Evolutionary conservation across 495 filamentous ascomycete species (phyloP).

Genomic region (Filosporella fistucella): DNA sequence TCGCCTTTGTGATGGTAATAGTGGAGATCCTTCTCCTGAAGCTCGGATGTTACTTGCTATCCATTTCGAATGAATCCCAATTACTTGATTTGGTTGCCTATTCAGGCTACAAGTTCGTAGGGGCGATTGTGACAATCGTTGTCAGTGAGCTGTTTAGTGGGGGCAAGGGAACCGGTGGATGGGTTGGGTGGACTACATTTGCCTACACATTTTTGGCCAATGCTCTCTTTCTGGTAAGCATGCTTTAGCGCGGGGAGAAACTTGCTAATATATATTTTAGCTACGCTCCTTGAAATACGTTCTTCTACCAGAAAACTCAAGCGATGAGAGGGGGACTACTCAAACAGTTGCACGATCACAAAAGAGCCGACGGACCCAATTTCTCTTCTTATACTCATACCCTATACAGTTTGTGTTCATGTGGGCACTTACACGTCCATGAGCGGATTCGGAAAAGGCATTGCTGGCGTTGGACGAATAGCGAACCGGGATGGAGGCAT

Average conservation of each 20-base stretch:
- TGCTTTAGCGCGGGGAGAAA: not conserved
- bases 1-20: conserved; percentile 72
- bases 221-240: conserved; percentile 86
- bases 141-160: conserved; percentile 72
- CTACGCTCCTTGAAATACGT: conserved; percentile 95
- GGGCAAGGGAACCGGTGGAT: conserved; percentile 74
- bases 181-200: conserved; percentile 87
- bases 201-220: conserved; percentile 87
- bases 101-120: conserved; percentile 97
- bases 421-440: conserved; percentile 68
- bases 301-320: conserved; percentile 77
- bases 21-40: conserved; percentile 88
- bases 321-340: conserved; percentile 59
- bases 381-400: conserved; percentile 93
- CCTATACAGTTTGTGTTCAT: conserved; percentile 91
- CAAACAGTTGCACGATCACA: conserved; percentile 79
- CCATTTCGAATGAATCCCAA: conserved; percentile 82
- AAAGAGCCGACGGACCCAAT: conserved; percentile 86
- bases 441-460: conserved; percentile 8
- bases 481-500: too few relatives aligned
- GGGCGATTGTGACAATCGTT: conserved; percentile 81
- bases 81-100: conserved; percentile 92
- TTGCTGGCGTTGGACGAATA: too few relatives aligned
- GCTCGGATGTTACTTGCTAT: conserved; percentile 86
- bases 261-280: conserved; percentile 42